Evolutionary conservation across 2,329 filamentous ascomycete genomes (phyloP), one percentile per base, ranked within the genome.

Genomic region (Metarhizium brunneum): DNA sequence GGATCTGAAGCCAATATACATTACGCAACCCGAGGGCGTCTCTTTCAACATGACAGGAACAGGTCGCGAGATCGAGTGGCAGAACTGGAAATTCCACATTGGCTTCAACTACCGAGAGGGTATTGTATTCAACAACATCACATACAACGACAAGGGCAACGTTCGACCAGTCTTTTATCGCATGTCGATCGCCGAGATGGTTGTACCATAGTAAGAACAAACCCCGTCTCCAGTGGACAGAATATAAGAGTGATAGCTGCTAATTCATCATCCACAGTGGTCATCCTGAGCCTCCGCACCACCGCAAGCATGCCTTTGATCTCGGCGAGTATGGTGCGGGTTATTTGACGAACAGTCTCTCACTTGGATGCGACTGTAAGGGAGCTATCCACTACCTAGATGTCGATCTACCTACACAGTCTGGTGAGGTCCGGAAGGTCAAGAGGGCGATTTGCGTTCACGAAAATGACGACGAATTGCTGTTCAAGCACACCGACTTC

Each of bases 401-500:
- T 32, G 69, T 59, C 1, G 66, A 65, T 59, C 66, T 68, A 11
- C 70, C 64, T 36, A 69, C 67, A 1, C 60, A 56, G 4, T 57
- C 60, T 0, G 70, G 70, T 0, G 64, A 67, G 29, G 63, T 66
- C 0, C 6, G 20, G 2, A 29, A 11, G 43, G 25, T 47, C n/a
- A n/a, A n/a, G 6, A 72, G 73, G 29, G 83, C 83, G 1, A 72
- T 88, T 40, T 89, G 86, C 59, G 71, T 87, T 2, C 86, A 89
- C 62, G 86, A n/a, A n/a, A n/a, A n/a, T n/a, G n/a, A n/a, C n/a
- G n/a, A n/a, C n/a, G n/a, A n/a, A n/a, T n/a, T n/a, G n/a, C n/a
- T n/a, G 20, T 88, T 84, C 83, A 88, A 88, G 65, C 85, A 88
- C 69, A 79, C 84, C 20, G 86, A 88, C 69, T 84, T 76, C 69